phyloP scores from a whole-genome alignment of 1,139 yeast genomes.

The Taphrina wiesneri region DNA sequence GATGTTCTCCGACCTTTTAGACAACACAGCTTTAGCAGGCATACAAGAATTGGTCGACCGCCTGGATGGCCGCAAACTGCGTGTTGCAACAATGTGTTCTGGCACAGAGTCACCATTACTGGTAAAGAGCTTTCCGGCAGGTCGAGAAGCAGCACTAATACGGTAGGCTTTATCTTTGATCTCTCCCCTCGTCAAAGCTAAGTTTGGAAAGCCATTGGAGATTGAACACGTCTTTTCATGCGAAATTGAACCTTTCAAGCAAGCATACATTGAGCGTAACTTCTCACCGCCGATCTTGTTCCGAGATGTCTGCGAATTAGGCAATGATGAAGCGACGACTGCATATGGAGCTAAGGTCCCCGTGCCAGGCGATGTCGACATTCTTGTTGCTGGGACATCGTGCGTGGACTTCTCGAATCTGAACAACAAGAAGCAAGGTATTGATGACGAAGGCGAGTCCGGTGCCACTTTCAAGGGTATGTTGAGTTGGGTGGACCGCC shows the following conservation, averaged over 20 bases:
- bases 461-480: constrained; percentile 35
- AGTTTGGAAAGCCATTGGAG: constrained; percentile 13
- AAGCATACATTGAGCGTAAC: constrained; percentile 36
- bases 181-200: constrained; percentile 18
- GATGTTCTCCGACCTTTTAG: constrained; percentile 35
- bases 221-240: constrained; percentile 36
- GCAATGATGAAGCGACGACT: constrained; percentile 34
- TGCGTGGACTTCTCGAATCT: constrained; percentile 36
- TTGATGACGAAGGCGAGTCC: constrained; percentile 34
- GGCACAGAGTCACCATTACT: constrained; percentile 36
- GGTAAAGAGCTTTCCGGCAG: neutral
- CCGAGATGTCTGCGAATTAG: constrained; percentile 36
- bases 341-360: constrained; percentile 34
- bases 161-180: constrained; percentile 31
- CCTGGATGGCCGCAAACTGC: constrained; percentile 33
- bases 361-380: constrained; percentile 35
- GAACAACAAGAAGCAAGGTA: constrained; percentile 30
- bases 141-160: neutral
- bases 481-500: constrained; percentile 29
- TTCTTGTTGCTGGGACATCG: constrained; percentile 36
- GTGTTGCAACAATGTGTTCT: constrained; percentile 37
- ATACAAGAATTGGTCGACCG: neutral
- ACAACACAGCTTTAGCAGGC: constrained; percentile 9
- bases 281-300: constrained; percentile 34
- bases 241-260: constrained; percentile 37